These are phyloP conservation scores for Conidiobolus incongruus DNA, from an alignment of 371 early-diverging fungal genomes.

Conservation along the genomic window DNA sequence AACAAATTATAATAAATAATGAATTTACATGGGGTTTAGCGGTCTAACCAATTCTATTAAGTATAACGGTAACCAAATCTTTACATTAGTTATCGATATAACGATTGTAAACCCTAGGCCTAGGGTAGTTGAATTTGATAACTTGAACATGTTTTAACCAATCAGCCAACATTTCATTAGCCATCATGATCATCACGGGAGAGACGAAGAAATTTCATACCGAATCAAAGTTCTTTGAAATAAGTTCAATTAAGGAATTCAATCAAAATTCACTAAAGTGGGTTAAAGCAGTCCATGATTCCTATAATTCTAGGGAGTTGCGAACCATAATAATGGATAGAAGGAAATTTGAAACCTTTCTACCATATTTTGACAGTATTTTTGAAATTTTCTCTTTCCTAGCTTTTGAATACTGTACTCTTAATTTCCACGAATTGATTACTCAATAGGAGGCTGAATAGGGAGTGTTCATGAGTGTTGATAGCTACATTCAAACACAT, in stretches of 20 bases:
- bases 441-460: slow-evolving; percentile 75
- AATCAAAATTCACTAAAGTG: too few species aligned
- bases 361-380: slow-evolving; percentile 81
- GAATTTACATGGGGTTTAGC: slow-evolving; percentile 6
- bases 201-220: too few species aligned
- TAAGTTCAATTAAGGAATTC: too few species aligned
- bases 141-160: slow-evolving; percentile 97
- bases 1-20: too few species aligned
- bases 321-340: slow-evolving; percentile 67
- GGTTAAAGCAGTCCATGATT: slow-evolving; percentile 27
- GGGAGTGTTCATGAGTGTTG: slow-evolving; percentile 81
- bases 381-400: slow-evolving; percentile 92
- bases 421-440: slow-evolving; percentile 98
- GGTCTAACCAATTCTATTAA: not conserved
- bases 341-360: slow-evolving; percentile 85
- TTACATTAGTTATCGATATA: slow-evolving; percentile 71
- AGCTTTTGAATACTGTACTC: slow-evolving; percentile 83
- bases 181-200: slow-evolving; percentile 63
- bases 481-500: slow-evolving; percentile 89
- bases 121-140: slow-evolving; percentile 85
- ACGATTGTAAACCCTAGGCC: slow-evolving; percentile 65
- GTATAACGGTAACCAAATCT: slow-evolving; percentile 37
- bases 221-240: too few species aligned
- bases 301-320: slow-evolving; percentile 73
- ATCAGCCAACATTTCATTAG: slow-evolving; percentile 81